These are phyloP conservation scores for Tetrapisispora pingtungensis DNA, from an alignment of 805 yeast species.

Conservation along the genomic window DNA sequence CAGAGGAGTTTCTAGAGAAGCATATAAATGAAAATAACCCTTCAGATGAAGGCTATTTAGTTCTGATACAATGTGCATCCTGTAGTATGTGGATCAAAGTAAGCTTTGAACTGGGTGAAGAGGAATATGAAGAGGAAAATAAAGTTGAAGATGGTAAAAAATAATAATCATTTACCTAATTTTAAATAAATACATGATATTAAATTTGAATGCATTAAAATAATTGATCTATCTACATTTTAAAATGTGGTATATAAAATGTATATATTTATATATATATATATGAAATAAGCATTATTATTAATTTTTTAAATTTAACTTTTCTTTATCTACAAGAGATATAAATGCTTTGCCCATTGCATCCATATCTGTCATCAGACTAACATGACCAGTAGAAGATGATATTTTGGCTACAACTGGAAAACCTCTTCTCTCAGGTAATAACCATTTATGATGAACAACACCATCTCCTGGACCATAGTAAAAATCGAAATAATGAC, in stretches of 20 bases:
- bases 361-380: constrained; percentile 61
- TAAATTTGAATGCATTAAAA: too few species aligned
- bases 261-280: too few species aligned
- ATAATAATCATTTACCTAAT: too few species aligned
- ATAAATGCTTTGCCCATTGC: constrained; percentile 63
- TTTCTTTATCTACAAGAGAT: constrained; percentile 53
- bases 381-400: constrained; percentile 66
- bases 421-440: constrained; percentile 71
- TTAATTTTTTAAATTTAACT: constrained; percentile 8
- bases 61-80: constrained; percentile 68
- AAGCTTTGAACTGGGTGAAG: constrained; percentile 37
- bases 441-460: constrained; percentile 67
- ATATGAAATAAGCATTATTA: neutral
- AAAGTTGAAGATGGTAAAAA: too few species aligned
- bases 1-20: constrained; percentile 50
- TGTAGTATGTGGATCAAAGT: constrained; percentile 86
- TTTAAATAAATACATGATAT: too few species aligned
- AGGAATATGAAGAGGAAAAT: constrained; percentile 7
- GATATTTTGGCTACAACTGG: constrained; percentile 60
- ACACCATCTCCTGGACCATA: constrained; percentile 95
- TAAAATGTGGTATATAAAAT: too few species aligned
- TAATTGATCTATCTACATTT: too few species aligned
- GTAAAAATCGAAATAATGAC: constrained; percentile 63
- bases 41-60: constrained; percentile 45
- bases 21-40: constrained; percentile 34